Percentiles rank a stretch among this genome's conserved stretches.
phyloP scores from a whole-genome alignment of 768 basidiomycete species.

The Strobilomyces dryophilus region DNA sequence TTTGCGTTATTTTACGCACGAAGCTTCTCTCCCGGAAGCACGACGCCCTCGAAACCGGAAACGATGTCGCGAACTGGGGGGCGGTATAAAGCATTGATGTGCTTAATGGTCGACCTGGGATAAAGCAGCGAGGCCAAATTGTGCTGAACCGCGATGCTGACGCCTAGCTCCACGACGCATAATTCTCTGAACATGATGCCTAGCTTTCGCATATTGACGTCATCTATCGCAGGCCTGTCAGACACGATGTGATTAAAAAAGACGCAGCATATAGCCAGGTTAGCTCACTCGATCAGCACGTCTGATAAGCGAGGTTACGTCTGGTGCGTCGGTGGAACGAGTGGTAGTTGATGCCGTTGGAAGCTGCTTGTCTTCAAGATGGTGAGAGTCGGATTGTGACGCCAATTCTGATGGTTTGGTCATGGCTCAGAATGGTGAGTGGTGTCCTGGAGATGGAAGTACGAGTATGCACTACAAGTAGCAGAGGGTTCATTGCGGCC shows the following conservation, averaged over 20 bases:
- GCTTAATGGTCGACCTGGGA: conserved; percentile 35
- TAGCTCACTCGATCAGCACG: conserved; percentile 12
- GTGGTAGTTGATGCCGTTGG: no score
- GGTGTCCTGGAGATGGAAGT: no score
- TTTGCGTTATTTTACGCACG: conserved; percentile 40
- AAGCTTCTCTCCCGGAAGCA: conserved; percentile 73
- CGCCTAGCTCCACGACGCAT: conserved; percentile 47
- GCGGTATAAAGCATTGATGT: conserved; percentile 44
- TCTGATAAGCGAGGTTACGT: background rate
- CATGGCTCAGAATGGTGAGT: no score
- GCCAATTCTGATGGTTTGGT: no score
- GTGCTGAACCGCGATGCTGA: conserved; percentile 39
- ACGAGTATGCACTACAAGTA: no score
- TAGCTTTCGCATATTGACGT: conserved; percentile 37
- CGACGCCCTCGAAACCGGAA: conserved; percentile 56
- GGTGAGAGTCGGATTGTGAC: no score
- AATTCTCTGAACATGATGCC: conserved; percentile 51
- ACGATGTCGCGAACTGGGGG: conserved; percentile 65
- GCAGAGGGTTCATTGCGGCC: no score
- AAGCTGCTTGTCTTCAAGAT: no score
- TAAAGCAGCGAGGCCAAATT: conserved; percentile 54
- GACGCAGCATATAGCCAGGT: background rate
- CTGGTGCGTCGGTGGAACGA: no score
- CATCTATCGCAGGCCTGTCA: conserved; percentile 31
- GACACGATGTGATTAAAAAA: background rate